Evolutionary conservation across 2,329 filamentous ascomycete genomes (phyloP).

Genomic region (Alternaria longipes): DNA sequence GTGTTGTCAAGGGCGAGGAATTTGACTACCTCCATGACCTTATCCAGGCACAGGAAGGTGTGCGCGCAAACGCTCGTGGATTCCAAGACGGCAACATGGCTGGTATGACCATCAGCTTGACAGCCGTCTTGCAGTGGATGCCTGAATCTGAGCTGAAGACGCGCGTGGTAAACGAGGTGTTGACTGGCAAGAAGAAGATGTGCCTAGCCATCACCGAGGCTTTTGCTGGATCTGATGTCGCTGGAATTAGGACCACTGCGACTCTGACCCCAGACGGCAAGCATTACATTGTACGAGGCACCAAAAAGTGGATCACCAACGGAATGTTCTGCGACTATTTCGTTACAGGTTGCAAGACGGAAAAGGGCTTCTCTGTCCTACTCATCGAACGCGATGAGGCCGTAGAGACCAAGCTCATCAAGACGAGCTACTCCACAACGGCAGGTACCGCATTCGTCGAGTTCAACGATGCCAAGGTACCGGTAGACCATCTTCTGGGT

Average conservation of each 20-base stretch:
- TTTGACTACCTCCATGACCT: constrained; percentile 91
- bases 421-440: constrained; percentile 80
- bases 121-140: constrained; percentile 81
- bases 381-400: constrained; percentile 78
- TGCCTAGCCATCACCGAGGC: constrained; percentile 89
- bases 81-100: constrained; percentile 90
- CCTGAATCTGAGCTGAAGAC: constrained; percentile 72
- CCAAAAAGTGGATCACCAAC: constrained; percentile 88
- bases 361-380: constrained; percentile 80
- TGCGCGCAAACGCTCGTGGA: constrained; percentile 75
- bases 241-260: constrained; percentile 80
- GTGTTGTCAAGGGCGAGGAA: constrained; percentile 76
- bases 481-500: constrained; percentile 78
- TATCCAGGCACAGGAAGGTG: constrained; percentile 77
- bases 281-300: constrained; percentile 71
- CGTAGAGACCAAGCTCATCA: constrained; percentile 79
- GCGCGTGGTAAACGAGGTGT: constrained; percentile 74
- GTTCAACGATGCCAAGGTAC: constrained; percentile 87
- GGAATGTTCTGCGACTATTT: constrained; percentile 85
- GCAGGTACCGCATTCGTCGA: constrained; percentile 83
- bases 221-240: constrained; percentile 85
- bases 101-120: constrained; percentile 83
- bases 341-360: constrained; percentile 79
- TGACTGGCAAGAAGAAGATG: constrained; percentile 86
- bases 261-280: constrained; percentile 51